Base-by-base conservation (phyloP, 768 basidiomycete species). In the Termitomyces heimii region DNA sequence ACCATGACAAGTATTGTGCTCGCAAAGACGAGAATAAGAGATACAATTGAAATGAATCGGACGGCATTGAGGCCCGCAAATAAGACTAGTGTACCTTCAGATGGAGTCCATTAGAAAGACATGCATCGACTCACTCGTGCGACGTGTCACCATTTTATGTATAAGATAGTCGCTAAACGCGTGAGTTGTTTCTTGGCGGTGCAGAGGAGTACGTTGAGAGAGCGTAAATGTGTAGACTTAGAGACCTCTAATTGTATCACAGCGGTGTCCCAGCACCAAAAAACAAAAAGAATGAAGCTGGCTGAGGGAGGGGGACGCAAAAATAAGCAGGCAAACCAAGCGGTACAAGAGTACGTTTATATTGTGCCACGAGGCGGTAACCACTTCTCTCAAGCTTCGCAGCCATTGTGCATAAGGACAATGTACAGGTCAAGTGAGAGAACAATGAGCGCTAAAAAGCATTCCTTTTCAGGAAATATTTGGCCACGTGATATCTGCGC, bases 31-130 rank as follows among this genome's bases (percentile, higher is more conserved):
- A 95, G 83, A 28, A 92, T 72, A 56, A 96, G 81, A 18, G 84
- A 80, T 62, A 94, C 71, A 67, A 96, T 79, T 69, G 89, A 92
- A 60, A 97, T 67, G 44, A 75, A 68, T 57, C 94, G 88, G 66
- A 89, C 75, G 66, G 74, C 78, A 68, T 96, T 95, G 69, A 95
- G 83, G 62, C 82, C 84, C 66, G 89, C 78, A 72, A 93, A 93
- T 50, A 69, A 60, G 49, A 75, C 79, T 79, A 53, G 29, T 43
- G 18, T 14, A 50, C 29, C 54, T 42, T 56, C 55, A 28, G 47
- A 48, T 35, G 13, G 28, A 37, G 24, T n/a, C 40, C n/a, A 48
- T 24, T 2, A 2, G 5, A 28, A 28, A 45, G 10, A 5, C 24
- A 52, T 45, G 20, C 24, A 42, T 46, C 28, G 2, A 68, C 72